A percentile compares a stretch with the other conserved stretches of the same genome.
phyloP scores from a whole-genome alignment of 352 stramenopile species.

The Globisporangium barbulae region DNA sequence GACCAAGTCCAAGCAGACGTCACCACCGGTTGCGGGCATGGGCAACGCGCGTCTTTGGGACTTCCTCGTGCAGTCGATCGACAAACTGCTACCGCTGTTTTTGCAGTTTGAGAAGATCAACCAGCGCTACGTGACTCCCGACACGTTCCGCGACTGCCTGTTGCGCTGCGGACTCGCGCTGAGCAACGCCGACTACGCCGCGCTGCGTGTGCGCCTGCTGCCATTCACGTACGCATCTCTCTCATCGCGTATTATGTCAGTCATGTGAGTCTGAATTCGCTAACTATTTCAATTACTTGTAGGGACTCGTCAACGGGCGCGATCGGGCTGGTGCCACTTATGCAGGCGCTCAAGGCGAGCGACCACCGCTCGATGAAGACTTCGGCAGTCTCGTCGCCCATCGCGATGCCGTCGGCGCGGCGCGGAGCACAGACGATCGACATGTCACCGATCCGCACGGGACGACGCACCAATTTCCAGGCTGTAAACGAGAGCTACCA shows the following conservation, averaged over 20 bases:
- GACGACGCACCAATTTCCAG: conserved; percentile 51
- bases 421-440: conserved; percentile 17
- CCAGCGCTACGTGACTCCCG: conserved; percentile 44
- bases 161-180: conserved; percentile 53
- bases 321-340: conserved; percentile 39
- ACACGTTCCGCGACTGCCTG: conserved; percentile 64
- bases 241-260: neutral
- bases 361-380: conserved; percentile 42
- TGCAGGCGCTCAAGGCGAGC: conserved; percentile 45
- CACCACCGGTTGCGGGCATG: conserved; percentile 40
- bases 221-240: conserved; percentile 38
- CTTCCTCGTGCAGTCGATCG: conserved; percentile 40
- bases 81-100: conserved; percentile 51
- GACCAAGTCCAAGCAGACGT: conserved; percentile 38
- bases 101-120: conserved; percentile 52
- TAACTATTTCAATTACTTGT: neutral
- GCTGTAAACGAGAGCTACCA: conserved; percentile 21
- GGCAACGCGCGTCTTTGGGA: conserved; percentile 63
- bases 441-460: conserved; percentile 55
- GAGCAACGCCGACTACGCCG: conserved; percentile 70
- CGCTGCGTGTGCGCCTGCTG: conserved; percentile 55
- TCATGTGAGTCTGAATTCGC: neutral
- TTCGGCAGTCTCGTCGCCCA: conserved; percentile 19
- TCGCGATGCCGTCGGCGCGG: conserved; percentile 16
- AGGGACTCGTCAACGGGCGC: conserved; percentile 51